Evolutionary conservation across 495 filamentous ascomycete species (phyloP).

Genomic region (Hyaloscypha hepaticicola): DNA sequence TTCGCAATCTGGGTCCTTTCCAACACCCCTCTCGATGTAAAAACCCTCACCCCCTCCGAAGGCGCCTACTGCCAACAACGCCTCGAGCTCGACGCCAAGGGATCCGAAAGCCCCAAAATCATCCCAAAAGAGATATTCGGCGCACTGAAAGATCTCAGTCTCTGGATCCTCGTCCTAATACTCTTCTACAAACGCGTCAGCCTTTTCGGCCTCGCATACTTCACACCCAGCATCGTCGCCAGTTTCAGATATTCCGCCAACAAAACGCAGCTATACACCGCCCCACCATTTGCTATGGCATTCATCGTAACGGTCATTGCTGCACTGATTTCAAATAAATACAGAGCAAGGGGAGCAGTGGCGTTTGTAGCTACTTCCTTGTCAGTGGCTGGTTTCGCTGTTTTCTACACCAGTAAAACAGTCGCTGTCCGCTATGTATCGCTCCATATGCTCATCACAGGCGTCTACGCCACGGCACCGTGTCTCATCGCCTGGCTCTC

Average conservation of each 20-base stretch:
- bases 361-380: not conserved
- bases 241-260: not conserved
- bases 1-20: slow-evolving; percentile 15
- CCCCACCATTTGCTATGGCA: not conserved
- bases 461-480: not conserved
- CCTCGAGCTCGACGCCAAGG: not conserved
- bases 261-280: not conserved
- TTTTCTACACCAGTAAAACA: not conserved
- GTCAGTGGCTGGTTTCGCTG: not conserved
- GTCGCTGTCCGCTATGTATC: not conserved
- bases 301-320: not conserved
- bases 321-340: not conserved
- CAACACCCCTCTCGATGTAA: not conserved
- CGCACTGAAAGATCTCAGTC: not conserved
- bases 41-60: not conserved
- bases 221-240: not conserved
- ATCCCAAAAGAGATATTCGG: not conserved
- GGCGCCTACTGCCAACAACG: not conserved
- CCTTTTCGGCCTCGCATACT: slow-evolving; percentile 1
- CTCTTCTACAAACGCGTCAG: not conserved
- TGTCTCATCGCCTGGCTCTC: not conserved
- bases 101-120: not conserved
- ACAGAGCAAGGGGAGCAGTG: not conserved
- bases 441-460: not conserved
- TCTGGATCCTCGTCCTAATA: not conserved